Evolutionary conservation across 192 early-diverging fungal genomes (phyloP).

Genomic region (Podila epigama): DNA sequence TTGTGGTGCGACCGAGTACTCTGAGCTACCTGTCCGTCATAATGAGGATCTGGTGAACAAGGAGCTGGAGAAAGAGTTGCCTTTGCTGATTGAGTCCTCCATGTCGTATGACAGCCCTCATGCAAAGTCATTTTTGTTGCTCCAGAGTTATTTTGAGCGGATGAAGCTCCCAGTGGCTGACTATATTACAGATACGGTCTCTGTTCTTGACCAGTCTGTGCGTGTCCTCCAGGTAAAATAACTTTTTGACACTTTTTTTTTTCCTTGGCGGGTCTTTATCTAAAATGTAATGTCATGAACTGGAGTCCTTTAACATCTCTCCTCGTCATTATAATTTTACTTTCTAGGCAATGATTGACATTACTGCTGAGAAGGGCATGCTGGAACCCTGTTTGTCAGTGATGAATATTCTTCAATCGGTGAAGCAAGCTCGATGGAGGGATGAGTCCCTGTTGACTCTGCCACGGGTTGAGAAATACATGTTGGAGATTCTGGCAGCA

Average conservation of each 20-base stretch:
- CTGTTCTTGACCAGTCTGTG: slow-evolving; percentile 91
- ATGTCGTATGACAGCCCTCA: slow-evolving; percentile 84
- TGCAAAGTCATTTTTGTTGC: slow-evolving; percentile 87
- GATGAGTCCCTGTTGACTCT: slow-evolving; percentile 80
- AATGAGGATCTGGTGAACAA: slow-evolving; percentile 93
- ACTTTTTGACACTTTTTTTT: background rate
- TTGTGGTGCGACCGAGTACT: slow-evolving; percentile 86
- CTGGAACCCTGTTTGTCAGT: slow-evolving; percentile 69
- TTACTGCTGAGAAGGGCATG: slow-evolving; percentile 75
- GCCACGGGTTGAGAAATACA: slow-evolving; percentile 59
- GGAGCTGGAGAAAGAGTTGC: slow-evolving; percentile 79
- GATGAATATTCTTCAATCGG: slow-evolving; percentile 88
- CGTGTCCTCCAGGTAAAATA: slow-evolving; percentile 76
- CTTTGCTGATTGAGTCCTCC: slow-evolving; percentile 65
- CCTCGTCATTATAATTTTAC: background rate
- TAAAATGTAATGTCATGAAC: too few relatives aligned
- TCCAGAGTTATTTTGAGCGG: slow-evolving; percentile 90
- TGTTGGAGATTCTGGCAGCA: slow-evolving; percentile 28
- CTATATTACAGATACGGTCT: slow-evolving; percentile 89
- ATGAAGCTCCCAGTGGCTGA: slow-evolving; percentile 85
- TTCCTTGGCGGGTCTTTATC: too few relatives aligned
- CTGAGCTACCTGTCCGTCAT: slow-evolving; percentile 92
- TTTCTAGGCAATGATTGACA: slow-evolving; percentile 90
- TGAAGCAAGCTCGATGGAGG: slow-evolving; percentile 92
- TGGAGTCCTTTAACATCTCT: background rate